These are phyloP conservation scores for Sporisorium reilianum DNA, from an alignment of 1,284 basidiomycete genomes.

Conservation along the genomic window DNA sequence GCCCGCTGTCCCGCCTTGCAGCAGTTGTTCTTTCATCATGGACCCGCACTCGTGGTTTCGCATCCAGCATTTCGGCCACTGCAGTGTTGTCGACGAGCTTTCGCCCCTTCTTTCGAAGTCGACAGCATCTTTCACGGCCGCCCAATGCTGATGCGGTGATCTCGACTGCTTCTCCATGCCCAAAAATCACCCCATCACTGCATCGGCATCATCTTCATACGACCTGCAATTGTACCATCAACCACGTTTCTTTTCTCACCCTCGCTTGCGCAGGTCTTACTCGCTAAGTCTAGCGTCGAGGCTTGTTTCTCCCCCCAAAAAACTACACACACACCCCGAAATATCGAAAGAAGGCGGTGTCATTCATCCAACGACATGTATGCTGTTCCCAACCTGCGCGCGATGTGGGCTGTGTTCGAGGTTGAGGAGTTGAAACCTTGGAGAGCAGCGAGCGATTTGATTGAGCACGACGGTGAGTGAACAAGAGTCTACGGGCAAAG, in stretches of 20 bases:
- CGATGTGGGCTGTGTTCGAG: background rate
- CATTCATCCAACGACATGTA: conserved; percentile 27
- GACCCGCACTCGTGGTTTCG: conserved; percentile 5
- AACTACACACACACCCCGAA: conserved; percentile 33
- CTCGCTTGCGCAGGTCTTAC: background rate
- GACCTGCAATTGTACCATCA: conserved; percentile 54
- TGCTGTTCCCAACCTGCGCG: conserved; percentile 22
- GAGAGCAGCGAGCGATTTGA: background rate
- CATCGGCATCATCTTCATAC: conserved; percentile 27
- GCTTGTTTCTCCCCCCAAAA: conserved; percentile 3
- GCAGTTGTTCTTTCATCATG: conserved; percentile 19
- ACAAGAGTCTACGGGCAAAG: too few relatives aligned
- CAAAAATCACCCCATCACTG: conserved; percentile 18
- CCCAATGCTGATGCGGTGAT: conserved; percentile 13
- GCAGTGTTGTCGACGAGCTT: conserved; percentile 35
- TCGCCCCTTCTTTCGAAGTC: conserved; percentile 54
- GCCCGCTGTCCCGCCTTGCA: conserved; percentile 10
- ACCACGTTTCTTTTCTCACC: conserved; percentile 16
- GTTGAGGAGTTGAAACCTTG: background rate
- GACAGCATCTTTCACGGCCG: conserved; percentile 24
- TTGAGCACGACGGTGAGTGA: too few relatives aligned
- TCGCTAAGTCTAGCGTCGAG: background rate
- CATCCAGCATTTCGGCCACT: conserved; percentile 11
- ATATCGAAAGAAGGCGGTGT: conserved; percentile 57
- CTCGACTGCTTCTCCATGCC: conserved; percentile 3